A percentile compares a stretch with the other conserved stretches of the same genome.
These are phyloP conservation scores for Sanghuangporus baumii DNA, from an alignment of 1,284 basidiomycete species.

Conservation along the genomic window DNA sequence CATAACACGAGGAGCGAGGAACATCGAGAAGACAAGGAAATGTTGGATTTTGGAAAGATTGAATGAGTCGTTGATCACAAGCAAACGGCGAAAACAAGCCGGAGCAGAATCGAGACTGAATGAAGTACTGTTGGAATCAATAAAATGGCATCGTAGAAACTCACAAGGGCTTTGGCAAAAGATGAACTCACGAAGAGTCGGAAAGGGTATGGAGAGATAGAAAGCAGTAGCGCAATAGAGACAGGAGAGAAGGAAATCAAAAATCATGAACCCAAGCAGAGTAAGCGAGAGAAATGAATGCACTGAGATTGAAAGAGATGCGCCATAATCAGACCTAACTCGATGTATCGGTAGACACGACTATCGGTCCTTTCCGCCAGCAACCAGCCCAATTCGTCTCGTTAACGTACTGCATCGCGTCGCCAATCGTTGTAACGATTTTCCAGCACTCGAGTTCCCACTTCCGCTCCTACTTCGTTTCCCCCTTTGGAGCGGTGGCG, in stretches of 20 bases:
- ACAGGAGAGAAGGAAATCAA: background rate
- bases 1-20: background rate
- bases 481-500: too few relatives aligned
- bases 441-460: background rate
- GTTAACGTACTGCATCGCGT: conserved; percentile 6
- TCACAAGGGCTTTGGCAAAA: background rate
- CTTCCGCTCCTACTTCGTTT: background rate
- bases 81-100: background rate
- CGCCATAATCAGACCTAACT: background rate
- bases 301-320: background rate
- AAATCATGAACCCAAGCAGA: background rate
- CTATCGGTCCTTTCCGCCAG: background rate
- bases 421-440: background rate
- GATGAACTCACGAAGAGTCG: background rate
- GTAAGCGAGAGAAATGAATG: background rate
- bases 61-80: background rate
- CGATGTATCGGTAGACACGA: background rate
- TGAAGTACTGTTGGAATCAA: background rate
- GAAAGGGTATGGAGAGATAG: background rate
- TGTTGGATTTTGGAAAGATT: background rate
- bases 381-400: background rate
- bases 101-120: background rate
- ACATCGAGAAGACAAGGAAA: background rate
- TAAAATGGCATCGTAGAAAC: background rate
- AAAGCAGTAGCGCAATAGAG: background rate